Base-by-base conservation (phyloP, 345 rosid genomes). In the Lepidium africanum region DNA sequence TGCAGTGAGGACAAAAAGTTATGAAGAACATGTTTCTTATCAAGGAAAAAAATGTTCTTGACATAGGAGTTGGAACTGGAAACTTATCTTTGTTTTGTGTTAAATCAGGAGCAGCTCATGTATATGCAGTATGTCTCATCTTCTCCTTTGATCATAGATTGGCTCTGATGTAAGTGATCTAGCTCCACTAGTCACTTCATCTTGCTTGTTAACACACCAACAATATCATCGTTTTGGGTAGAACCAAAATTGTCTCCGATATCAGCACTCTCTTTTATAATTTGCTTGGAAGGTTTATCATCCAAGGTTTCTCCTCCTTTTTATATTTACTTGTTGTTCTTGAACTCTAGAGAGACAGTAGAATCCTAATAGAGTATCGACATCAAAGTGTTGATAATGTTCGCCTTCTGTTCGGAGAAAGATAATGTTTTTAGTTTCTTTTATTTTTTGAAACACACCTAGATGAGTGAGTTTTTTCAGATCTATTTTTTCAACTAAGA, bases 21-120 rank as follows among this genome's bases (percentile, higher is more conserved):
- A 93, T 73, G 92, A 85, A 69, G 86, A 93, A 93, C 78, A 88
- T 78, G 79, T 93, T 88, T 75, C 79, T 93, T 37, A 84, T 93
- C 67, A 82, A 88, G 84, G 75, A 88, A 75, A 93, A 93, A 79
- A 80, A 88, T 9, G 96, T 88, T 65, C 89, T 93, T 74, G 97
- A 93, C 53, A 96, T 93, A 32, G 99, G 98, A 74, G 96, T 96
- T 52, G 98, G 98, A 65, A 93, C 99, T 35, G 97, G 97, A 51
- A 93, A 91, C 71, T 79, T 93, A 65, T 93, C 99, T 77, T 40
- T 93, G 40, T 91, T 93, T 53, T 93, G 98, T 83, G 98, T 97
- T 27, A 90, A 86, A 76, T 95, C 96, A 4, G 97, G 97, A 70
- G 97, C 96, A 4, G 85, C 89, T 45, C 98, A 88, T 67, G 95